These are phyloP conservation scores for Spizellomyces punctatus DNA, from an alignment of 192 early-diverging fungal genomes.

Conservation along the genomic window DNA sequence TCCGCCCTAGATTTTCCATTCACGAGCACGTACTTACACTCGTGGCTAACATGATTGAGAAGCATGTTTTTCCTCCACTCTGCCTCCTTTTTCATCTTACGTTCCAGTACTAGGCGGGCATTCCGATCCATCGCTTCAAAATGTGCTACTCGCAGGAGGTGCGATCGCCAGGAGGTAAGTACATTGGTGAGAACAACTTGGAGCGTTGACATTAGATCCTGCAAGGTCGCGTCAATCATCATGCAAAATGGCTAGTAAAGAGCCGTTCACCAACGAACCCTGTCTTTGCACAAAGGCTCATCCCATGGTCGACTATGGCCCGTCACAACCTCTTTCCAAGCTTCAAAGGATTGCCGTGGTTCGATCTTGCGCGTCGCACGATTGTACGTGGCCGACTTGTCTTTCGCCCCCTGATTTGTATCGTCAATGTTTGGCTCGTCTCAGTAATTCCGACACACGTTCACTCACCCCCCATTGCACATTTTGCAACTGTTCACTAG, in stretches of 20 bases:
- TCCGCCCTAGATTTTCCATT: background rate
- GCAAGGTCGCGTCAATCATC: no score
- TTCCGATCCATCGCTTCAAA: conserved; percentile 3
- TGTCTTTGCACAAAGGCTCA: background rate
- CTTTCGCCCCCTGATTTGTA: background rate
- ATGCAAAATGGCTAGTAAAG: no score
- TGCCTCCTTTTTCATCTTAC: background rate
- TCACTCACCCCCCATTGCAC: background rate
- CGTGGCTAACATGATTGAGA: background rate
- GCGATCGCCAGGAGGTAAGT: background rate
- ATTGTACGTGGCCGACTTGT: background rate
- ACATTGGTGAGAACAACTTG: background rate
- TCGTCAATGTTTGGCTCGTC: no score
- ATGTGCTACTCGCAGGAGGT: background rate
- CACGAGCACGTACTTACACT: background rate
- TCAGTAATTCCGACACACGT: no score
- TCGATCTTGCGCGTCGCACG: background rate
- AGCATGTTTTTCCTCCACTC: background rate
- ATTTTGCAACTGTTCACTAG: background rate
- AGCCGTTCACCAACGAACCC: background rate
- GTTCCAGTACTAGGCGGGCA: background rate
- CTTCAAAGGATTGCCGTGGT: background rate
- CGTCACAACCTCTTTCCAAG: background rate
- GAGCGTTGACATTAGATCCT: background rate
- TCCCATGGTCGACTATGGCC: background rate